phyloP scores from a whole-genome alignment of 441 rosid genomes.

The Populus trichocarpa region DNA sequence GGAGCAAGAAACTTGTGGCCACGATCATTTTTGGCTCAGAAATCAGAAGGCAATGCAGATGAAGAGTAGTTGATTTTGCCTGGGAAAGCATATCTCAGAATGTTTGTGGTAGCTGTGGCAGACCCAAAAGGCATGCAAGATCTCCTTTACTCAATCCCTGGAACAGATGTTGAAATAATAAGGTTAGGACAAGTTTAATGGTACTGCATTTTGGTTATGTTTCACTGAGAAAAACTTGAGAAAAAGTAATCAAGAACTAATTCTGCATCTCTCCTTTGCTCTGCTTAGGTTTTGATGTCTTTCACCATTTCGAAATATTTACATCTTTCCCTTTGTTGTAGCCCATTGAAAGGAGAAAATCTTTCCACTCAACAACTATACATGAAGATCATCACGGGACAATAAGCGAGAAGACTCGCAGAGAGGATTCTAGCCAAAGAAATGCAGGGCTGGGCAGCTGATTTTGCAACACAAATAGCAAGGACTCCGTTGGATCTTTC shows the following conservation, averaged over 20 bases:
- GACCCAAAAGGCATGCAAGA: slow-evolving; percentile 52
- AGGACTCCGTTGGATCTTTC: slow-evolving; percentile 68
- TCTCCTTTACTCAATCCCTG: slow-evolving; percentile 56
- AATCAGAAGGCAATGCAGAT: slow-evolving; percentile 47
- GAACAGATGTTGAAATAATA: slow-evolving; percentile 10
- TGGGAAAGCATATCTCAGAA: slow-evolving; percentile 56
- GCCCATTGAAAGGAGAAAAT: not conserved
- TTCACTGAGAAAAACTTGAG: not conserved
- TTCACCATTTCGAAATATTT: not conserved
- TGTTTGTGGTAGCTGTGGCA: slow-evolving; percentile 58
- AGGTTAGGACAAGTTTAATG: not conserved
- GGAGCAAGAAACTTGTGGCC: not conserved
- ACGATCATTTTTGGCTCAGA: slow-evolving; percentile 32
- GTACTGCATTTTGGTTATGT: not conserved
- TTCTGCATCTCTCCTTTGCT: not conserved
- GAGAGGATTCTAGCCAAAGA: slow-evolving; percentile 48
- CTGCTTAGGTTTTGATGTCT: not conserved
- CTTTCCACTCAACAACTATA: not conserved
- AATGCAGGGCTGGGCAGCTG: slow-evolving; percentile 54
- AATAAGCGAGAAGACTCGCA: slow-evolving; percentile 36
- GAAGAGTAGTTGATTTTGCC: slow-evolving; percentile 50
- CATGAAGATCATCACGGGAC: not conserved
- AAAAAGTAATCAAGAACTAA: not conserved
- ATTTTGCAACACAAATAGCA: slow-evolving; percentile 48
- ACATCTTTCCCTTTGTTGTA: not conserved